Percentiles rank a stretch among this genome's conserved stretches.
Conservation (phyloP, 73 alveolate species). For the Stentor roeselii region DNA sequence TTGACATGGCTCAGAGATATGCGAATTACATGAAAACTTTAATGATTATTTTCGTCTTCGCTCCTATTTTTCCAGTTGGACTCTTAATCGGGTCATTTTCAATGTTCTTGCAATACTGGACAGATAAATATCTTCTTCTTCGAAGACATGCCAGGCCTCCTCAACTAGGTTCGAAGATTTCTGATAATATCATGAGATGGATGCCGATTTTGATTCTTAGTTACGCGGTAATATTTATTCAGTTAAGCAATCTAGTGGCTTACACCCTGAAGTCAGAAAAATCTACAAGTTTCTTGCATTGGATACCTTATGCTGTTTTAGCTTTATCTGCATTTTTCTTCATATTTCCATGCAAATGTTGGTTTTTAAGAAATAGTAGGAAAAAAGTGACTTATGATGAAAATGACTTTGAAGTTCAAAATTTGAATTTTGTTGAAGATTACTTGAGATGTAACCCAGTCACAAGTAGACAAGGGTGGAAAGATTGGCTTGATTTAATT, state of each 20-base stretch:
- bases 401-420: conserved; percentile 34
- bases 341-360: conserved; percentile 37
- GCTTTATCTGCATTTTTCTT: conserved; percentile 8
- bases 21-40: conserved; percentile 45
- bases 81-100: conserved; percentile 46
- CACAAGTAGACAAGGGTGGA: conserved; percentile 38
- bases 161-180: not conserved
- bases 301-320: not conserved
- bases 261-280: not conserved
- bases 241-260: not conserved
- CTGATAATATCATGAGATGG: conserved; percentile 21
- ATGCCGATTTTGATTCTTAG: conserved; percentile 1
- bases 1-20: conserved; percentile 56
- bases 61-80: conserved; percentile 56
- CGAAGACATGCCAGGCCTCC: conserved; percentile 53
- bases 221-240: conserved; percentile 18
- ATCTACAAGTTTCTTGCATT: not conserved
- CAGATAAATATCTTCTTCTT: conserved; percentile 46
- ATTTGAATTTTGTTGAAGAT: conserved; percentile 39
- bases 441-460: conserved; percentile 65
- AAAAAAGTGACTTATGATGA: not conserved
- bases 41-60: conserved; percentile 41
- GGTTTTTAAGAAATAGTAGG: conserved; percentile 12
- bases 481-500: not conserved
- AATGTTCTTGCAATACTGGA: conserved; percentile 52